Evolutionary conservation across 2,329 filamentous ascomycete genomes (phyloP).

Genomic region (Venturia carpophila): DNA sequence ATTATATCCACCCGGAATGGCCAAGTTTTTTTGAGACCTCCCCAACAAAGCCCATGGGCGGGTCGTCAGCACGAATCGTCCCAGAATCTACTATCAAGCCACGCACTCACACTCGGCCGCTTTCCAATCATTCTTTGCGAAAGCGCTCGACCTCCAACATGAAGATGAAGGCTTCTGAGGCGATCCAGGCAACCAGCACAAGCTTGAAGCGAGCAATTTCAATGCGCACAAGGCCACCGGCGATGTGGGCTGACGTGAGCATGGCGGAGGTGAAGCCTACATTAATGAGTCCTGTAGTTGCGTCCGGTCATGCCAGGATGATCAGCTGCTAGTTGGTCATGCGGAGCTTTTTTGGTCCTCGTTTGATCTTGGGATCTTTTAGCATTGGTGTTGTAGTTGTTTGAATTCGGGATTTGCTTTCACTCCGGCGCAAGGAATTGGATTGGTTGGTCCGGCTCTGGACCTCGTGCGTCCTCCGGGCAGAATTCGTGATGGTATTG

Average conservation of each 20-base stretch:
- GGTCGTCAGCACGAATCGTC: not conserved
- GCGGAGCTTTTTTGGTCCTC: not conserved
- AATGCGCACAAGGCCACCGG: not conserved
- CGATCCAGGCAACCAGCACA: not conserved
- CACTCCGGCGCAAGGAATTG: not conserved
- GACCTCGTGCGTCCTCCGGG: not conserved
- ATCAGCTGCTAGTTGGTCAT: slow-evolving; percentile 6
- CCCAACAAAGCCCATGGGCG: not conserved
- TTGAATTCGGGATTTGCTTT: not conserved
- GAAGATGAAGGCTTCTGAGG: not conserved
- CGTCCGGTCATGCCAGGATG: slow-evolving; percentile 12
- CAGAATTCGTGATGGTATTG: not conserved
- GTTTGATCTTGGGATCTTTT: not conserved
- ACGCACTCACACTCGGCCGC: not conserved
- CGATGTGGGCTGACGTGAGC: slow-evolving; percentile 7
- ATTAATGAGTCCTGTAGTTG: slow-evolving; percentile 5
- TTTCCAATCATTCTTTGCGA: not conserved
- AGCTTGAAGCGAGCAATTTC: slow-evolving; percentile 1
- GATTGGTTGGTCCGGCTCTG: not conserved
- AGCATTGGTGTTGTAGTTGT: not conserved
- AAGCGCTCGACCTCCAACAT: not conserved
- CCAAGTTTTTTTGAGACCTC: not conserved
- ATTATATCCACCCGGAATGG: not conserved
- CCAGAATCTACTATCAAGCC: not conserved
- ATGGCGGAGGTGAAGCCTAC: slow-evolving; percentile 15